Percentiles rank a stretch among this genome's conserved stretches.
These are phyloP conservation scores for Pythium apleroticum DNA, from an alignment of 352 stramenopile genomes.

Conservation along the genomic window DNA sequence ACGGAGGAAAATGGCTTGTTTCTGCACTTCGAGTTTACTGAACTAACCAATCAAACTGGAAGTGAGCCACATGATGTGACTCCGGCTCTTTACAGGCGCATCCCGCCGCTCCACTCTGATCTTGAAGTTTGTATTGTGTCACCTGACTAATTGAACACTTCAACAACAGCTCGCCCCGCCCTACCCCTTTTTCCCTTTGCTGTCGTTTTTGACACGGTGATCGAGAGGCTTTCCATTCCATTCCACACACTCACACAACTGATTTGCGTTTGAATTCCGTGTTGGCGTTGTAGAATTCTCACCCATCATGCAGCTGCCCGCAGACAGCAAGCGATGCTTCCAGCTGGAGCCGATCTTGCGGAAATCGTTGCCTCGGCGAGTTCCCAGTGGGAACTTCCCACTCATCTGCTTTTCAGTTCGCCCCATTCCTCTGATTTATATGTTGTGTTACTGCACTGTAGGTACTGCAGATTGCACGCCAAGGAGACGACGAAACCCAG, in stretches of 20 bases:
- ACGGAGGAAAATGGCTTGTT: neutral
- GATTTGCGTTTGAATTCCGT: neutral
- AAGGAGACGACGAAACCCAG: neutral
- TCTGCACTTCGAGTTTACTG: neutral
- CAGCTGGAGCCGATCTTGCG: neutral
- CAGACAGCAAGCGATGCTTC: neutral
- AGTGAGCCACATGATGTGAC: constrained; percentile 9
- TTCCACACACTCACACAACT: constrained; percentile 2
- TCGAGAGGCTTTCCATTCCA: neutral
- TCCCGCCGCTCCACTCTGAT: neutral
- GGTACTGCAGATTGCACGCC: no score
- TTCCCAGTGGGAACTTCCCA: no score
- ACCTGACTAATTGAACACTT: neutral
- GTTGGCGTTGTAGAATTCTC: constrained; percentile 2
- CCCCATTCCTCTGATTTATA: no score
- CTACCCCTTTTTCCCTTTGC: constrained; percentile 5
- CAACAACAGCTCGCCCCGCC: neutral
- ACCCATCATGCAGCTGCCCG: neutral
- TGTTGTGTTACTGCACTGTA: no score
- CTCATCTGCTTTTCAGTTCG: no score
- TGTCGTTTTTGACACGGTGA: neutral
- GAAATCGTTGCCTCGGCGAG: neutral
- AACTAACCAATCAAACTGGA: constrained; percentile 7
- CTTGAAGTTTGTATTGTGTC: neutral
- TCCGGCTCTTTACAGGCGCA: constrained; percentile 5